A percentile compares a stretch with the other conserved stretches of the same genome.
Conservation (phyloP, 169 alveolate species). For the Neospora caninum region DNA sequence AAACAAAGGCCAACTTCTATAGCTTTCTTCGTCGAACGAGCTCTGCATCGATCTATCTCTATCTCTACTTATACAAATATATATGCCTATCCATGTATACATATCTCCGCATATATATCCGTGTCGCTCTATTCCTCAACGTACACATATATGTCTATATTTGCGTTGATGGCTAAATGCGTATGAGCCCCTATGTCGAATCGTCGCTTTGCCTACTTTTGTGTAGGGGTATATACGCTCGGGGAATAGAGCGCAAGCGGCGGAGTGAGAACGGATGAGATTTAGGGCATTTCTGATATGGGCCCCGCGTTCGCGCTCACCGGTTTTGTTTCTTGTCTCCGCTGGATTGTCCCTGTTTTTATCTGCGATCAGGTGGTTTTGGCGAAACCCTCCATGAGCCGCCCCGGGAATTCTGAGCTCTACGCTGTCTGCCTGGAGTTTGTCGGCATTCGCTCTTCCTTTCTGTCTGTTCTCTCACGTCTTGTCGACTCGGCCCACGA, state of each 20-base stretch:
- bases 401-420: conserved; percentile 68
- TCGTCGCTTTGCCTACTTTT: too few species aligned
- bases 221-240: too few species aligned
- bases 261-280: too few species aligned
- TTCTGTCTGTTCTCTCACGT: conserved; percentile 50
- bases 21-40: background rate
- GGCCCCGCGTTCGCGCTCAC: too few species aligned
- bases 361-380: conserved; percentile 45
- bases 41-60: too few species aligned
- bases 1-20: background rate
- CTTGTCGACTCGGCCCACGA: conserved; percentile 32
- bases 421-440: conserved; percentile 68
- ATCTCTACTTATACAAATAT: background rate
- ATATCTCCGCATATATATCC: background rate
- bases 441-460: conserved; percentile 67
- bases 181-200: too few species aligned
- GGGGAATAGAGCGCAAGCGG: too few species aligned
- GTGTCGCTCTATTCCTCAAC: background rate
- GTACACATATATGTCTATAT: background rate
- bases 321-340: background rate
- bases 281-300: too few species aligned
- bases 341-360: background rate
- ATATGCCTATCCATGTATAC: background rate
- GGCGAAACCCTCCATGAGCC: conserved; percentile 63
- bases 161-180: too few species aligned